These are phyloP conservation scores for Galerina marginata DNA, from an alignment of 768 basidiomycete species.

Conservation along the genomic window DNA sequence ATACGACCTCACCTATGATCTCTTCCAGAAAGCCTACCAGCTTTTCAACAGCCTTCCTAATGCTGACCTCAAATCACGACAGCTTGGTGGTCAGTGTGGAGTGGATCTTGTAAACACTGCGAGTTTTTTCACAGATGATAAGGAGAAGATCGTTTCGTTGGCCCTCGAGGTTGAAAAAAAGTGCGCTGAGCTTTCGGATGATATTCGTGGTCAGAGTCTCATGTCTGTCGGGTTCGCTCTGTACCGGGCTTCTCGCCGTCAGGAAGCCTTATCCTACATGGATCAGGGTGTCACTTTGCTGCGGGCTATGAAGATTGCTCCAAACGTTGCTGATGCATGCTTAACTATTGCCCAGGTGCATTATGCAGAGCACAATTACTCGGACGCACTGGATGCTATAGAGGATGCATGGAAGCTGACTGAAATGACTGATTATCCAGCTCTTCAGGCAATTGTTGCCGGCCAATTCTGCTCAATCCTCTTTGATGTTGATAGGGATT, in stretches of 20 bases:
- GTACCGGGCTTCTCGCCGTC: background rate
- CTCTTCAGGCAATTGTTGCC: background rate
- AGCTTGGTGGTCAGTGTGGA: constrained; percentile 1
- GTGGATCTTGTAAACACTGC: constrained; percentile 8
- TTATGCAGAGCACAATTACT: background rate
- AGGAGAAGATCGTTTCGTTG: background rate
- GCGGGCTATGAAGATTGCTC: background rate
- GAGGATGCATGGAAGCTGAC: constrained; percentile 1
- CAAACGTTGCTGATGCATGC: background rate
- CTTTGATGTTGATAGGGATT: constrained; percentile 1
- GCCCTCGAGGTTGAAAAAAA: constrained; percentile 2
- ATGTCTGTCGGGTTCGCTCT: background rate
- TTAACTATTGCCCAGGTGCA: background rate
- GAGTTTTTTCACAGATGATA: background rate
- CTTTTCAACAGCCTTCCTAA: background rate
- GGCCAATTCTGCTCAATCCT: background rate
- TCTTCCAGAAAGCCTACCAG: constrained; percentile 1
- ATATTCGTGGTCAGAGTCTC: constrained; percentile 8
- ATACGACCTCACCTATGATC: background rate
- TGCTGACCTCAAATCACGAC: background rate
- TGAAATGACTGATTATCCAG: background rate
- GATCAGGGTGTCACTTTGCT: background rate
- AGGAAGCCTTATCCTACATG: background rate
- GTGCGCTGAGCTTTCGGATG: constrained; percentile 1
- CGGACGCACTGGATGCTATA: background rate